Conservation (phyloP, 2,329 filamentous ascomycete genomes). For the Lojkania enalia region DNA sequence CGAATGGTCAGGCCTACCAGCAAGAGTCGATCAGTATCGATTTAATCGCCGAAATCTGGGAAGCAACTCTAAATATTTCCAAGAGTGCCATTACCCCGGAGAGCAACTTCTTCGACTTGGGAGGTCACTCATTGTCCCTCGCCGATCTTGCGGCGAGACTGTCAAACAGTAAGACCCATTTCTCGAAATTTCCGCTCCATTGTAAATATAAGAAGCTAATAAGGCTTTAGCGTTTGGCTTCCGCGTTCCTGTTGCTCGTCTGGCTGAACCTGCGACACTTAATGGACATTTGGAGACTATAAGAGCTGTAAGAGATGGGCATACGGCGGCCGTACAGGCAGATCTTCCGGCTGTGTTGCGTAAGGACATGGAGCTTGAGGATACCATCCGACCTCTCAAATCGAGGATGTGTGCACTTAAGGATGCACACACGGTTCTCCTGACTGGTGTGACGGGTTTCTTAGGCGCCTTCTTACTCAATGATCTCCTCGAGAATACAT, state of each 20-base stretch:
- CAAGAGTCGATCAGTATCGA: slow-evolving; percentile 68
- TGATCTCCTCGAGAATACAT: slow-evolving; percentile 68
- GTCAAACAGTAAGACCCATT: no score
- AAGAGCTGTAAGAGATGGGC: slow-evolving; percentile 70
- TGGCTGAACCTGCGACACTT: slow-evolving; percentile 72
- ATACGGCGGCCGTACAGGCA: slow-evolving; percentile 74
- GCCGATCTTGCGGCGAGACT: slow-evolving; percentile 74
- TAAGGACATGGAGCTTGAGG: slow-evolving; percentile 67
- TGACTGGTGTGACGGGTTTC: slow-evolving; percentile 78
- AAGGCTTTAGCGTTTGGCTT: no score
- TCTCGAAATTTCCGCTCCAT: no score
- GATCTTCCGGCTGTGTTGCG: slow-evolving; percentile 71
- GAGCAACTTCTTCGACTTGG: slow-evolving; percentile 80
- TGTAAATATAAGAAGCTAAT: no score
- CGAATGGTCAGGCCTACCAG: slow-evolving; percentile 38
- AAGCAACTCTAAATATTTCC: slow-evolving; percentile 68
- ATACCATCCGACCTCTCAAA: slow-evolving; percentile 65
- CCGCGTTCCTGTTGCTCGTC: slow-evolving; percentile 68
- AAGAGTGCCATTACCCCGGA: slow-evolving; percentile 64
- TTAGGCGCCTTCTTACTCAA: slow-evolving; percentile 74
- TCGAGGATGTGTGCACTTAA: slow-evolving; percentile 62
- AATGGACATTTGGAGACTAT: slow-evolving; percentile 73
- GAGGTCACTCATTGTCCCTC: slow-evolving; percentile 77
- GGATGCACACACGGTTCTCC: slow-evolving; percentile 68
- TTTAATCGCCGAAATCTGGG: slow-evolving; percentile 73